Percentiles rank a stretch among this genome's conserved stretches.
Conservation (phyloP, 805 yeast genomes). For the Saccharomycopsis oosterbeekiorum region DNA sequence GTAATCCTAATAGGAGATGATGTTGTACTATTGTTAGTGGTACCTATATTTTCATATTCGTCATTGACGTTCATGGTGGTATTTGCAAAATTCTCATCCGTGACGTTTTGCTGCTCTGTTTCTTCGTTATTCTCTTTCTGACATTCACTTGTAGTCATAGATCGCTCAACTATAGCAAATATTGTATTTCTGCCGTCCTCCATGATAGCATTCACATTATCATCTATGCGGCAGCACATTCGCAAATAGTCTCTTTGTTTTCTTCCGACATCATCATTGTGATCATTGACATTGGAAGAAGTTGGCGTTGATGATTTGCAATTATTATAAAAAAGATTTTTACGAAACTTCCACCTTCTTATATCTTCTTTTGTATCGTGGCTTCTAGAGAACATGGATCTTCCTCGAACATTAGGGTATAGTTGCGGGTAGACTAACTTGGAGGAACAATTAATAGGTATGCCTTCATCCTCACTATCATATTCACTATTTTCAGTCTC, state of each 20-base stretch:
- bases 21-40: not conserved
- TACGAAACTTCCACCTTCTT: constrained; percentile 1
- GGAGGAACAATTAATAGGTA: not conserved
- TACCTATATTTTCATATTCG: not conserved
- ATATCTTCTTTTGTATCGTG: not conserved
- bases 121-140: not conserved
- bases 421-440: constrained; percentile 4
- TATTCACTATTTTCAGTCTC: not conserved
- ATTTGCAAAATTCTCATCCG: not conserved
- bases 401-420: constrained; percentile 1
- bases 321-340: not conserved
- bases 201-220: not conserved
- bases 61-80: not conserved
- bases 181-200: constrained; percentile 3
- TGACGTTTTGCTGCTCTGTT: not conserved
- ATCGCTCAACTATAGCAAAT: constrained; percentile 7
- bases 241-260: not conserved
- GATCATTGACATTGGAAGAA: not conserved
- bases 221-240: not conserved
- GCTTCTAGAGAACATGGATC: constrained; percentile 2
- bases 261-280: not conserved
- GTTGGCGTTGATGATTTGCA: not conserved
- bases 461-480: not conserved
- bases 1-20: constrained; percentile 3
- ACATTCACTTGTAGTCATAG: constrained; percentile 3